These are phyloP conservation scores for Metarhizium anisopliae DNA, from an alignment of 2,329 filamentous ascomycete genomes.

Conservation along the genomic window DNA sequence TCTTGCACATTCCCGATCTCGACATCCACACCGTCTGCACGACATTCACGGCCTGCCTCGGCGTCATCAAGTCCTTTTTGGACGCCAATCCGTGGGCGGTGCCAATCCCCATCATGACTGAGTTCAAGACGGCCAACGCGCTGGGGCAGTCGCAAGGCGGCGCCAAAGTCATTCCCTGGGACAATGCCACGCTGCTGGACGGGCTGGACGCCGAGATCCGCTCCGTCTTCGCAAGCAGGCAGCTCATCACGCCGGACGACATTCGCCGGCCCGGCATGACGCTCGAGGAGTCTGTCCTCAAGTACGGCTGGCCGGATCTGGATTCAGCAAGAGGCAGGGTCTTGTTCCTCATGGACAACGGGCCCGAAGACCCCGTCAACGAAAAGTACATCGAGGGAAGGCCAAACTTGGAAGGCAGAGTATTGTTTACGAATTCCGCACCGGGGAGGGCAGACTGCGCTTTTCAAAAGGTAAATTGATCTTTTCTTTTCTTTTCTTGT, in stretches of 20 bases:
- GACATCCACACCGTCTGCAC: constrained; percentile 37
- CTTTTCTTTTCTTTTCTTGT: no score
- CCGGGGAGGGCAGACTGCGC: constrained; percentile 36
- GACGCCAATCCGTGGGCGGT: constrained; percentile 32
- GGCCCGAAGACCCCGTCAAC: constrained; percentile 27
- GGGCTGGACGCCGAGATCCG: constrained; percentile 38
- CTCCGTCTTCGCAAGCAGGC: constrained; percentile 26
- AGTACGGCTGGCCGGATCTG: constrained; percentile 38
- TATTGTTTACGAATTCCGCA: constrained; percentile 37
- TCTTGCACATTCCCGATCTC: constrained; percentile 40
- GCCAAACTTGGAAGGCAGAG: constrained; percentile 30
- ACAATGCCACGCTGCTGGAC: constrained; percentile 28
- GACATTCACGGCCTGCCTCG: constrained; percentile 35
- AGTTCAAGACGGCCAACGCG: constrained; percentile 32
- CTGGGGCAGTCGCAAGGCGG: constrained; percentile 18
- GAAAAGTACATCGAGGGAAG: constrained; percentile 26
- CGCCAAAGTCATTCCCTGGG: constrained; percentile 32
- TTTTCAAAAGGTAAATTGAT: constrained; percentile 29
- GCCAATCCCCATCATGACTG: constrained; percentile 39
- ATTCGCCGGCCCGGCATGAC: constrained; percentile 29
- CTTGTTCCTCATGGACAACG: constrained; percentile 43
- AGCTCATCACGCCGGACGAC: constrained; percentile 39
- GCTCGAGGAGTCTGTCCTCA: constrained; percentile 35
- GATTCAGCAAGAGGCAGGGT: constrained; percentile 33
- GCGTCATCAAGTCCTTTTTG: constrained; percentile 33